Evolutionary conservation across 768 basidiomycete species (phyloP), one percentile per base, ranked within the genome.

Genomic region (Collybiopsis luxurians): DNA sequence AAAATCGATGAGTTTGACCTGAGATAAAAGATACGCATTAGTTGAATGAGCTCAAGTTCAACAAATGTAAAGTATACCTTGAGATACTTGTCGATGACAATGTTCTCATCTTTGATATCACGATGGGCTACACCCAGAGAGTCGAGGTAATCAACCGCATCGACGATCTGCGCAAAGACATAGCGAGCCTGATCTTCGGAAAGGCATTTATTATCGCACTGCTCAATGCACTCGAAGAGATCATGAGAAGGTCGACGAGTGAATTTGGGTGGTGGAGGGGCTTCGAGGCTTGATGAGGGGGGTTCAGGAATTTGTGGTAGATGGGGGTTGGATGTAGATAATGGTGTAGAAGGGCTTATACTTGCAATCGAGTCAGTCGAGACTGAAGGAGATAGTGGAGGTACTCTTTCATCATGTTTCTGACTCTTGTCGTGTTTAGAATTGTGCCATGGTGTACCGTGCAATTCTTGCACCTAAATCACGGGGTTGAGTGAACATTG

Each of bases 41-140:
- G 19, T 30, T 31, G 38, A 39, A 10, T 15, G 45, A 30, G 21
- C 46, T 27, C 7, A 53, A 13, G 10, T 36, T 38, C n/a, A n/a
- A 42, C 12, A 3, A 48, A 17, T 13, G 24, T n/a, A 53, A 52
- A 1, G 57, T 73, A 58, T 65, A 87, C 89, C 74, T 82, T 88
- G 60, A 91, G 77, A 60, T 89, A 73, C 69, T 73, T 75, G 71
- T 90, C 90, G 34, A 93, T 84, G 51, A 93, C 84, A 47, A 95
- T 71, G 66, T 99, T 99, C 71, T 99, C 96, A 55, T 98, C 96
- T 69, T 99, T 99, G 64, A 99, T 86, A 69, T 99, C 96, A 39
- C 96, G 88, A 69, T 99, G 96, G 0, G 89, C 86, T 62, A 98
- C 90, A 26, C 95, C 92, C 58, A 84, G 86, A 45, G 77, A 74